Evolutionary conservation across 73 alveolate genomes (phyloP), one percentile per base, ranked within the genome.

Genomic region (Uronychia setigera): DNA sequence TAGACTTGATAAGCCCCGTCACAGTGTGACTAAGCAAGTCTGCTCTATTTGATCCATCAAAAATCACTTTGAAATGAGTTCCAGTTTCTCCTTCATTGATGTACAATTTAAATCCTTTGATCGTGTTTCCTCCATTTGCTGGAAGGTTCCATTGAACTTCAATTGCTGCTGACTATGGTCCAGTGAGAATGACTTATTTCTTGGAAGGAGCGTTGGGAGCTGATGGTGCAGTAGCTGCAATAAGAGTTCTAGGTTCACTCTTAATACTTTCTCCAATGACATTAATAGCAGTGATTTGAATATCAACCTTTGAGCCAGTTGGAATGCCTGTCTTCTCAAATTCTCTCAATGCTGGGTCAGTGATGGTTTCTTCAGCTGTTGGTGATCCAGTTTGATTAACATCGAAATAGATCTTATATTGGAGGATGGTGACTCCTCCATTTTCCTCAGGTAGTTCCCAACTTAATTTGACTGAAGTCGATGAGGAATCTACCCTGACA

Each of bases 101-200:
- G 76, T 87, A 93, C 33, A 93, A 87, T 34, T 30, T 58, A 82
- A 87, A 93, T 46, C 95, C 95, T 57, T 82, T 87, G 57, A 93
- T 93, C 9, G 87, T 35, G 57, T 91, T 60, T 9, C 89, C 95
- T 46, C 96, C 95, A 78, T 77, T 80, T 14, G 93, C 78, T 19
- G 96, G 96, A 11, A 92, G 91, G 0, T 81, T 78, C 98, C 98
- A 94, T 26, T 89, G 74, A 25, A 94, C 82, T 58, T 84, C 60
- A 32, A 90, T 90, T 28, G 90, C 83, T 25, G 86, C 82, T 59
- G 80, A 74, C 31, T 29, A 34, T 32, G 59, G 79, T 74, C 83
- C 87, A 59, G 83, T 76, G 74, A 87, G 87, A 85, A 35, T 59
- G 27, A 74, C 35, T 33, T 35, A 33, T 0, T 81, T 77, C 79